A percentile compares a stretch with the other conserved stretches of the same genome.
These are phyloP conservation scores for Starmera amethionina DNA, from an alignment of 805 yeast species.

Conservation along the genomic window DNA sequence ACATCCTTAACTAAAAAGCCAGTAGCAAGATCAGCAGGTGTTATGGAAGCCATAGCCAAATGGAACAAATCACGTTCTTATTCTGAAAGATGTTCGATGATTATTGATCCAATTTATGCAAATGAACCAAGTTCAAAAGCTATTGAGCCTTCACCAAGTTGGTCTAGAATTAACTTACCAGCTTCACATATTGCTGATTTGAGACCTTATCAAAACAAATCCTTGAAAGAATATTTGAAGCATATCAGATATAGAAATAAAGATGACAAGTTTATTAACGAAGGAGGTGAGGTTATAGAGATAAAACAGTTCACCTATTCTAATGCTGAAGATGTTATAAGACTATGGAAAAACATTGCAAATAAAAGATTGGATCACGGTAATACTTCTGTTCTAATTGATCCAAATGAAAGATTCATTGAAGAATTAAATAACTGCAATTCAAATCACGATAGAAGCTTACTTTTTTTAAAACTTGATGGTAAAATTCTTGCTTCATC, in stretches of 20 bases:
- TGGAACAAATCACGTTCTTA: conserved; percentile 23
- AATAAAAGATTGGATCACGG: conserved; percentile 26
- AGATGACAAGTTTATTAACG: conserved; percentile 23
- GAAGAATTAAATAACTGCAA: conserved; percentile 19
- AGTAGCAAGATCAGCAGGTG: conserved; percentile 30
- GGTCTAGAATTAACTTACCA: conserved; percentile 26
- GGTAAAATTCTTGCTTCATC: conserved; percentile 30
- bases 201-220: conserved; percentile 23
- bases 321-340: conserved; percentile 22
- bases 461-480: conserved; percentile 28
- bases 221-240: conserved; percentile 27
- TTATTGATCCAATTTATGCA: conserved; percentile 29
- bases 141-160: conserved; percentile 25
- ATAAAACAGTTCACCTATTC: conserved; percentile 21
- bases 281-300: conserved; percentile 26
- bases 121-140: conserved; percentile 24
- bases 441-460: conserved; percentile 19
- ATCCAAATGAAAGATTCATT: conserved; percentile 24
- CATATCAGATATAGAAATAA: conserved; percentile 32
- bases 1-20: conserved; percentile 29
- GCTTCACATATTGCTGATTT: conserved; percentile 31
- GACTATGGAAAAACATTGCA: conserved; percentile 31
- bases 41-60: conserved; percentile 25
- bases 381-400: conserved; percentile 25
- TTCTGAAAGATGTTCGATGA: conserved; percentile 22